These are phyloP conservation scores for Turnera subulata DNA, from an alignment of 345 rosid genomes.

Conservation along the genomic window DNA sequence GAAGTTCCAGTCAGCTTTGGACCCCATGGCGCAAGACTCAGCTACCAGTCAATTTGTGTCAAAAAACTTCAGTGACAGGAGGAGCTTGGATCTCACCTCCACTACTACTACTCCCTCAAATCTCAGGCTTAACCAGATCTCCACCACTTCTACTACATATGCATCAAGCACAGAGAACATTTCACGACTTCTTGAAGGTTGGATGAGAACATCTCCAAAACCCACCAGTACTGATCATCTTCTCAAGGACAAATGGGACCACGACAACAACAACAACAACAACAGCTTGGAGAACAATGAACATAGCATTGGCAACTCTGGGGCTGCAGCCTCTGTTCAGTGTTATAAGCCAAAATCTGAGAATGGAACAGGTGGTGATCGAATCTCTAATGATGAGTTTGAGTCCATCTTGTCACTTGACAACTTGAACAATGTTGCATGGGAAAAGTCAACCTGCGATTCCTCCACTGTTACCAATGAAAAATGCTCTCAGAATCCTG, in stretches of 20 bases:
- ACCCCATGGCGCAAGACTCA: slow-evolving; percentile 30
- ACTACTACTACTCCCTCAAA: slow-evolving; percentile 6
- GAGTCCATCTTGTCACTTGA: slow-evolving; percentile 57
- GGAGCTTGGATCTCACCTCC: slow-evolving; percentile 24
- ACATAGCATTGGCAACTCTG: slow-evolving; percentile 13
- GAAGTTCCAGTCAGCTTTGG: slow-evolving; percentile 48
- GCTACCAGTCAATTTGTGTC: slow-evolving; percentile 13
- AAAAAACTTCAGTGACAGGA: slow-evolving; percentile 20
- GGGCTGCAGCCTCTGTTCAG: slow-evolving; percentile 12
- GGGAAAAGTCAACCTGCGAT: slow-evolving; percentile 38
- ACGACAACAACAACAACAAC: neutral
- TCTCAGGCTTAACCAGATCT: slow-evolving; percentile 17
- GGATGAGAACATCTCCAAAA: slow-evolving; percentile 79
- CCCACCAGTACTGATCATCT: slow-evolving; percentile 1
- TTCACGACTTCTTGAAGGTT: slow-evolving; percentile 78
- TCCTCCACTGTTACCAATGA: slow-evolving; percentile 14
- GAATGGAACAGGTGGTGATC: slow-evolving; percentile 36
- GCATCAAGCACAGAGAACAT: slow-evolving; percentile 96
- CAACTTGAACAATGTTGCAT: slow-evolving; percentile 37
- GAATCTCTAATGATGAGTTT: slow-evolving; percentile 47
- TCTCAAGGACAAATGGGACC: neutral
- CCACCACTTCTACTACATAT: slow-evolving; percentile 33
- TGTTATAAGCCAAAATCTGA: slow-evolving; percentile 34
- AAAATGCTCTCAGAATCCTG: slow-evolving; percentile 22
- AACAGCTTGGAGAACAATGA: slow-evolving; percentile 2